These are phyloP conservation scores for Plasmopara muralis DNA, from an alignment of 352 stramenopile genomes.

Conservation along the genomic window DNA sequence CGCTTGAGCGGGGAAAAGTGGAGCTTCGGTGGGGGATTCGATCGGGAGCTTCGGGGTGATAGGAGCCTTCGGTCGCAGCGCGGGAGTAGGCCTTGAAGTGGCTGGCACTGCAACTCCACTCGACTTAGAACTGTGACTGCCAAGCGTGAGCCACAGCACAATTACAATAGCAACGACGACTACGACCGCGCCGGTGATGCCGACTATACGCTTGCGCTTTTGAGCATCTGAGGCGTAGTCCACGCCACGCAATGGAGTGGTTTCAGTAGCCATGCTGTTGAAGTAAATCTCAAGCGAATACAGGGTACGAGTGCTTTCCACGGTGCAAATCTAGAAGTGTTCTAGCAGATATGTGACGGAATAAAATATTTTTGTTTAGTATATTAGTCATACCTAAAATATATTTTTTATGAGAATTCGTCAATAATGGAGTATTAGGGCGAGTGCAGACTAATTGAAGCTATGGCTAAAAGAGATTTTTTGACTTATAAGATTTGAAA, in stretches of 20 bases:
- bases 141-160: conserved; percentile 28
- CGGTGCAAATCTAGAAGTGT: too few relatives aligned
- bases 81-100: conserved; percentile 19
- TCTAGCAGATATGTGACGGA: too few relatives aligned
- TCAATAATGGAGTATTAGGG: too few relatives aligned
- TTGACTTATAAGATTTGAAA: too few relatives aligned
- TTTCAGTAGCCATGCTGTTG: conserved; percentile 21
- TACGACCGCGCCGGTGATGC: conserved; percentile 26
- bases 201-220: conserved; percentile 30
- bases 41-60: conserved; percentile 8
- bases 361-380: too few relatives aligned
- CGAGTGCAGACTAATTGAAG: too few relatives aligned
- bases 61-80: conserved; percentile 15
- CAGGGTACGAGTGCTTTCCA: too few relatives aligned
- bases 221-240: conserved; percentile 24
- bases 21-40: conserved; percentile 12
- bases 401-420: too few relatives aligned
- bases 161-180: conserved; percentile 23
- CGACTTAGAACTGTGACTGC: conserved; percentile 25
- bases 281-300: not conserved
- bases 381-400: too few relatives aligned
- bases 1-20: not conserved
- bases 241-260: conserved; percentile 21
- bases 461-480: too few relatives aligned
- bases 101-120: conserved; percentile 14